These are phyloP conservation scores for Globisporangium paddicum DNA, from an alignment of 352 stramenopile genomes.

Conservation along the genomic window DNA sequence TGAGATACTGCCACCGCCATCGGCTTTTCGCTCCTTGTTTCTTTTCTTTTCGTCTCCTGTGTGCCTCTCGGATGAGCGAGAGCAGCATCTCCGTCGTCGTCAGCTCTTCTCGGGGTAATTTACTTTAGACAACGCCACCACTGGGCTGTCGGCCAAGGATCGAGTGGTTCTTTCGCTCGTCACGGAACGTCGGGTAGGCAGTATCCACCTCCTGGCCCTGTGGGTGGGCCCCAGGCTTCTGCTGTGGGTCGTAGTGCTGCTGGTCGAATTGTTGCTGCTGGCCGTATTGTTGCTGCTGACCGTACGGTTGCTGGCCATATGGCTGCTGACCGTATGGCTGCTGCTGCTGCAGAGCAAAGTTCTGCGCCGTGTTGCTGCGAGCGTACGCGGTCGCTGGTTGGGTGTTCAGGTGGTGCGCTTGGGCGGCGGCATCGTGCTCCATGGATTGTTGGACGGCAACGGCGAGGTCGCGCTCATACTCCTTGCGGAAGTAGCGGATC, in stretches of 20 bases:
- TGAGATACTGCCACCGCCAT: constrained; percentile 1
- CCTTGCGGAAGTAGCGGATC: constrained; percentile 81
- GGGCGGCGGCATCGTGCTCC: constrained; percentile 38
- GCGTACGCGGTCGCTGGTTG: constrained; percentile 22
- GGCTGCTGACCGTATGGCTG: constrained; percentile 7
- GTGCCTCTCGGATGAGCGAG: neutral
- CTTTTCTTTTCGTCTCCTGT: neutral
- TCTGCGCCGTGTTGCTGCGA: constrained; percentile 32
- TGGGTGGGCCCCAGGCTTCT: constrained; percentile 10
- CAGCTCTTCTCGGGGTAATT: neutral
- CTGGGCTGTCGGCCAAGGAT: constrained; percentile 56
- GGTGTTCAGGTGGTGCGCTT: constrained; percentile 12
- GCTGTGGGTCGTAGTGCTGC: neutral
- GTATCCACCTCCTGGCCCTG: constrained; percentile 27
- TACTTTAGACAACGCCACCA: constrained; percentile 56
- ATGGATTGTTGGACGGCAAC: constrained; percentile 74
- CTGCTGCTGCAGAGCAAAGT: constrained; percentile 22
- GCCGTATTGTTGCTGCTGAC: constrained; percentile 4
- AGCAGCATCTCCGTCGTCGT: neutral
- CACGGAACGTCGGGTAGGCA: constrained; percentile 57
- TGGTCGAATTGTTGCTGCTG: constrained; percentile 9
- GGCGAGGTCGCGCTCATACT: constrained; percentile 74
- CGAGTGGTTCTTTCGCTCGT: constrained; percentile 60
- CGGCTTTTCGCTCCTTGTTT: neutral
- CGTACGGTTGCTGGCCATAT: constrained; percentile 8